These are phyloP conservation scores for Corylus americana DNA, from an alignment of 306 rosid species.

Conservation along the genomic window DNA sequence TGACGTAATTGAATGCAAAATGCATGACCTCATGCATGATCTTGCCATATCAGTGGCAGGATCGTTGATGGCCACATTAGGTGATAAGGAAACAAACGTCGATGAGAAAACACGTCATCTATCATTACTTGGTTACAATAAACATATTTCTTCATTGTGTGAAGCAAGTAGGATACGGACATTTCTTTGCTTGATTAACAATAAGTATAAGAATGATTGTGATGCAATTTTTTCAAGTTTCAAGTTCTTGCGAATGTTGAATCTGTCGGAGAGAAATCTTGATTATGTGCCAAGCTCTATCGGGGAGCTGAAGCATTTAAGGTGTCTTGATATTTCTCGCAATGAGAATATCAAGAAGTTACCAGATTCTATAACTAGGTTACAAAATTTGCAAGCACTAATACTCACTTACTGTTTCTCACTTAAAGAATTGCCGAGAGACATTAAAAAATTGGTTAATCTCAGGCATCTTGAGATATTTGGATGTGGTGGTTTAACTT, in stretches of 20 bases:
- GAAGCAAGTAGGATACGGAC: neutral
- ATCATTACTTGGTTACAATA: neutral
- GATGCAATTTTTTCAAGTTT: neutral
- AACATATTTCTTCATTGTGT: too few relatives aligned
- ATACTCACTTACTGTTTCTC: too few relatives aligned
- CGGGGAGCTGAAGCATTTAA: neutral
- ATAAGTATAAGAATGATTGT: rapidly evolving
- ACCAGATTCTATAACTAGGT: neutral
- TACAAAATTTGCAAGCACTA: neutral
- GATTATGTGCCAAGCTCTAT: neutral
- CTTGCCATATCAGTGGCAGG: slow-evolving; percentile 11
- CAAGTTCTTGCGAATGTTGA: neutral
- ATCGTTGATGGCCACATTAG: neutral
- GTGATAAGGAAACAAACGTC: too few relatives aligned
- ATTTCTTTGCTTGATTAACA: neutral
- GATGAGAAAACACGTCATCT: neutral
- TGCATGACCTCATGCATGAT: slow-evolving; percentile 29
- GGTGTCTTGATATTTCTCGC: neutral
- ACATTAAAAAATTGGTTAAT: neutral
- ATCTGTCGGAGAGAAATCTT: neutral
- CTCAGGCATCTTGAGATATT: slow-evolving; percentile 14
- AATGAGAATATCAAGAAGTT: neutral
- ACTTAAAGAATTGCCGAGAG: slow-evolving; percentile 5
- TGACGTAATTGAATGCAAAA: neutral
- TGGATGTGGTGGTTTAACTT: neutral